Conservation (phyloP, 495 filamentous ascomycete species). For the Aspergillus coremiiformis region DNA sequence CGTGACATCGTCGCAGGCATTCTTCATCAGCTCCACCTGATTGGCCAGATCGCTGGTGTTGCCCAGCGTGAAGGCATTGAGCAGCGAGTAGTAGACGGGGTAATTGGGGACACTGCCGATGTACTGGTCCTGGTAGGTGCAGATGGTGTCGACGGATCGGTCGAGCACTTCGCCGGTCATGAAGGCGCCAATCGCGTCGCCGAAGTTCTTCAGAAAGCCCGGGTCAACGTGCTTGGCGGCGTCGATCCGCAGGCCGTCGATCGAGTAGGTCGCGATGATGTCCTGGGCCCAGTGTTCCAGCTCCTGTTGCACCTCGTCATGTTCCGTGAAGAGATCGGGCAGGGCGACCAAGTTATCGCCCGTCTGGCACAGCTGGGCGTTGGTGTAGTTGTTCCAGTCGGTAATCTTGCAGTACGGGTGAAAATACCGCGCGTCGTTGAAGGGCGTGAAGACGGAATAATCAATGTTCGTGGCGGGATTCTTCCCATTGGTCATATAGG, state of each 20-base stretch:
- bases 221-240: slow-evolving; percentile 64
- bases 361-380: slow-evolving; percentile 50
- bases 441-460: slow-evolving; percentile 55
- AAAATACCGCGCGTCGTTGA: slow-evolving; percentile 56
- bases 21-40: slow-evolving; percentile 43
- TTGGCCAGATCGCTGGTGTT: slow-evolving; percentile 47
- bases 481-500: slow-evolving; percentile 27
- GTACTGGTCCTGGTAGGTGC: slow-evolving; percentile 41
- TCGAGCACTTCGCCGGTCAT: slow-evolving; percentile 60
- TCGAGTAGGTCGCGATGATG: slow-evolving; percentile 57
- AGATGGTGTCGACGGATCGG: slow-evolving; percentile 46
- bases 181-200: slow-evolving; percentile 50
- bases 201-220: slow-evolving; percentile 57
- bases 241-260: slow-evolving; percentile 74
- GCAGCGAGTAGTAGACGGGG: slow-evolving; percentile 55
- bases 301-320: slow-evolving; percentile 45
- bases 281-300: slow-evolving; percentile 56
- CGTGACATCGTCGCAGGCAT: slow-evolving; percentile 48
- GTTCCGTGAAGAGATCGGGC: slow-evolving; percentile 62
- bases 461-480: slow-evolving; percentile 55
- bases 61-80: slow-evolving; percentile 49
- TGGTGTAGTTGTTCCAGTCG: slow-evolving; percentile 52
- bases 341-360: slow-evolving; percentile 53
- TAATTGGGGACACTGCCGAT: slow-evolving; percentile 56
- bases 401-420: slow-evolving; percentile 57